A percentile compares a stretch with the other conserved stretches of the same genome.
Evolutionary conservation across 208 protist species (phyloP).

Genomic region (Trypanosoma brucei): DNA sequence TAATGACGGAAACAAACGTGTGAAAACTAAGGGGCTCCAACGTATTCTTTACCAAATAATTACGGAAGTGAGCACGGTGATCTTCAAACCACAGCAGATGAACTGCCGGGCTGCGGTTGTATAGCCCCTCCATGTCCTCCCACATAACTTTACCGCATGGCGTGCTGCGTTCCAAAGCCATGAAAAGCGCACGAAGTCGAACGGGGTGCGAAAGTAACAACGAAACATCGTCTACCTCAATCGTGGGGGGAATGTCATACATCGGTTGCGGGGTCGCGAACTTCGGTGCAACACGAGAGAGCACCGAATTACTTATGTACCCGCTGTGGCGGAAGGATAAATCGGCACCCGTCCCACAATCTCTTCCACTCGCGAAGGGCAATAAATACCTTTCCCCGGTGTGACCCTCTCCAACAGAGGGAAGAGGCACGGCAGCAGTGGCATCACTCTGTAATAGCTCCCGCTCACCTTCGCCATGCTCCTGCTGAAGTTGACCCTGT

Average conservation of each 20-base stretch:
- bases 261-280: background rate
- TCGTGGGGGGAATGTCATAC: constrained; percentile 2
- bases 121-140: constrained; percentile 23
- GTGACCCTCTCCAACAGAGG: too few species aligned
- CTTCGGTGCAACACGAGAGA: too few species aligned
- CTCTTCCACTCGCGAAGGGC: too few species aligned
- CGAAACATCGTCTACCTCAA: constrained; percentile 24
- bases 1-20: constrained; percentile 18
- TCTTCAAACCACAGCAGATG: constrained; percentile 24
- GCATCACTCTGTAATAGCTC: too few species aligned
- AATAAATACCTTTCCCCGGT: too few species aligned
- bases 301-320: too few species aligned
- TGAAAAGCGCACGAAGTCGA: constrained; percentile 31
- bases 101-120: constrained; percentile 27
- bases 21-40: constrained; percentile 25
- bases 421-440: too few species aligned
- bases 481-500: too few species aligned
- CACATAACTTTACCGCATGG: constrained; percentile 8
- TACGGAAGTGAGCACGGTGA: constrained; percentile 11
- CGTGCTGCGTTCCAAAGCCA: constrained; percentile 13
- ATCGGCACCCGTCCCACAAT: too few species aligned
- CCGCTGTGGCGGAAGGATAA: too few species aligned
- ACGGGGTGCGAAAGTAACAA: constrained; percentile 17
- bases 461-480: too few species aligned
- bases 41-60: constrained; percentile 11